phyloP scores from a whole-genome alignment of 176 grass and related monocot genomes.

The Miscanthus lutarioriparius region DNA sequence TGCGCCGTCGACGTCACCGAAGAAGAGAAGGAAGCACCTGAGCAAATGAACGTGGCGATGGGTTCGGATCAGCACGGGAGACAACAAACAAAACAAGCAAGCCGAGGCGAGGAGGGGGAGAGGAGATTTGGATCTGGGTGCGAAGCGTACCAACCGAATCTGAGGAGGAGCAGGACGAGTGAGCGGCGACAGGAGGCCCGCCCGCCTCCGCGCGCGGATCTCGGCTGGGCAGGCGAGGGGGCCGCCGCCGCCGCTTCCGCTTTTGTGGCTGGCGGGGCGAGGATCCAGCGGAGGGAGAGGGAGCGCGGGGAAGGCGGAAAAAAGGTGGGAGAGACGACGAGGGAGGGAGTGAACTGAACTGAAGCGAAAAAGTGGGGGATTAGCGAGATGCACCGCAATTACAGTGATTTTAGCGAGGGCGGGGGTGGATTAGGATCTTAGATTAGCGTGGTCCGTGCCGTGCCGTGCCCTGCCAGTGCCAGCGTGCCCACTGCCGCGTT shows the following conservation, averaged over 20 bases:
- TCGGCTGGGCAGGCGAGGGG: neutral
- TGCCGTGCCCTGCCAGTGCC: no score
- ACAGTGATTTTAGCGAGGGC: no score
- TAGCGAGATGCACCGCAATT: no score
- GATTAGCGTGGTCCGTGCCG: no score
- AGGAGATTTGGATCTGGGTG: slow-evolving; percentile 26
- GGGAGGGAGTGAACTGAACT: no score
- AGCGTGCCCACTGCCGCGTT: no score
- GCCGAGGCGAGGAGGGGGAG: no score
- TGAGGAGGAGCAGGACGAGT: neutral
- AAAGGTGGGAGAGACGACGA: no score
- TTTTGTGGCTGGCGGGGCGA: neutral
- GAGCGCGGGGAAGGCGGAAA: no score
- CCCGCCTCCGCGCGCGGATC: neutral
- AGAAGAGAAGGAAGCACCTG: neutral
- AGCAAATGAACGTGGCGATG: no score
- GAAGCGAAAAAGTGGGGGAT: no score
- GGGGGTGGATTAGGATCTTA: neutral
- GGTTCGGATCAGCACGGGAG: neutral
- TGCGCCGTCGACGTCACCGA: neutral
- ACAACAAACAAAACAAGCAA: no score
- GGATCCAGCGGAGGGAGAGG: slow-evolving; percentile 9
- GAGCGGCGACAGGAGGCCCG: neutral
- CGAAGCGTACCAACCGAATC: neutral
- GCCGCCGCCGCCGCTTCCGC: neutral